Evolutionary conservation across 495 filamentous ascomycete species (phyloP).

Genomic region (Lasiosphaeria miniovina): DNA sequence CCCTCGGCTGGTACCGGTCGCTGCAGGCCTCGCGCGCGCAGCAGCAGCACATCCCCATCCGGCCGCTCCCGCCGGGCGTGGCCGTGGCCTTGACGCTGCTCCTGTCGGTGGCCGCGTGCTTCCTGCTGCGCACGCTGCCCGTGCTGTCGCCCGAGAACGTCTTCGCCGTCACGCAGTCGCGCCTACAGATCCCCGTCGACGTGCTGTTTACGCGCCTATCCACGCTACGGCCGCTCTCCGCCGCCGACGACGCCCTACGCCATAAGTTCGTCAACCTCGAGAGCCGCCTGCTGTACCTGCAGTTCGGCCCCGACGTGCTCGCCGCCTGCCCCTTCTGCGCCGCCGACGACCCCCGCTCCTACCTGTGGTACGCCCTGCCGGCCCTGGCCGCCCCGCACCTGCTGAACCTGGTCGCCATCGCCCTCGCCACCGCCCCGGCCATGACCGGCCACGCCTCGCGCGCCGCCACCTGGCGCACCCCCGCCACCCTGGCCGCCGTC

Average conservation of each 20-base stretch:
- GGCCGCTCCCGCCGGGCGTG: constrained; percentile 44
- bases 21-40: constrained; percentile 42
- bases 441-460: constrained; percentile 47
- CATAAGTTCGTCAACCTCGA: constrained; percentile 65
- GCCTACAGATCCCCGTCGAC: constrained; percentile 79
- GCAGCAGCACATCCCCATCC: constrained; percentile 58
- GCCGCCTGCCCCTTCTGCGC: constrained; percentile 77
- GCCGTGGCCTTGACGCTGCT: constrained; percentile 59
- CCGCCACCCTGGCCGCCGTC: constrained; percentile 62
- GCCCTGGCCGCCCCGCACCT: constrained; percentile 72
- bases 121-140: constrained; percentile 66
- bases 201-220: constrained; percentile 80
- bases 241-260: constrained; percentile 60
- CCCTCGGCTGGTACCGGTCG: constrained; percentile 66
- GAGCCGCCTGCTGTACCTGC: constrained; percentile 75
- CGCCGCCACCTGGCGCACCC: constrained; percentile 63
- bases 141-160: constrained; percentile 73
- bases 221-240: constrained; percentile 60
- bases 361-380: constrained; percentile 79
- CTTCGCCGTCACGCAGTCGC: constrained; percentile 72
- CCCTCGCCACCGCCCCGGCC: constrained; percentile 57
- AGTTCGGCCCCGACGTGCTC: constrained; percentile 71
- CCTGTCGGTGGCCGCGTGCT: constrained; percentile 45
- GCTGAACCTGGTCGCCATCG: constrained; percentile 65
- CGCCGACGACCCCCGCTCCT: constrained; percentile 66